phyloP scores from a whole-genome alignment of 441 rosid species.

The Pelargonium australe region DNA sequence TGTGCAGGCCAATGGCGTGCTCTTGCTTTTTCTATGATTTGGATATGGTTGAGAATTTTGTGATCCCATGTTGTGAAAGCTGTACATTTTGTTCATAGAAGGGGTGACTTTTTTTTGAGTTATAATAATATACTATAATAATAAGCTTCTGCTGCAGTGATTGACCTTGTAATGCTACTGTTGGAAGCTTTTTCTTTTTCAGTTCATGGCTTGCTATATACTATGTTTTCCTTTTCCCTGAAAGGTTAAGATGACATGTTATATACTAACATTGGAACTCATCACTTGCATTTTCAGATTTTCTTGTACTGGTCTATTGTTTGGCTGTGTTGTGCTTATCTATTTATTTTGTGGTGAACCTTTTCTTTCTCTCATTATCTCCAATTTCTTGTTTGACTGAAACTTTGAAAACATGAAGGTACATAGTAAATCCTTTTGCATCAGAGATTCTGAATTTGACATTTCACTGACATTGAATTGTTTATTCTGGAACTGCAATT shows the following conservation, averaged over 20 bases:
- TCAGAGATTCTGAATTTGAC: slow-evolving; percentile 63
- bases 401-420: slow-evolving; percentile 31
- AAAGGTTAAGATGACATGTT: not conserved
- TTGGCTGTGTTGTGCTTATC: slow-evolving; percentile 2
- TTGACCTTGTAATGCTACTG: not conserved
- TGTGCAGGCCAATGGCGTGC: slow-evolving; percentile 10
- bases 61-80: not conserved
- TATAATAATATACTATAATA: not conserved
- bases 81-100: not conserved
- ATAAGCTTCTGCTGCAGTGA: not conserved
- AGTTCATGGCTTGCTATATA: not conserved
- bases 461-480: slow-evolving; percentile 22
- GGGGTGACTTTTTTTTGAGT: not conserved
- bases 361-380: slow-evolving; percentile 20
- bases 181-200: not conserved
- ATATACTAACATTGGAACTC: not conserved
- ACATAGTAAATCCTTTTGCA: slow-evolving; percentile 32
- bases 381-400: slow-evolving; percentile 5
- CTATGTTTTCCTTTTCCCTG: slow-evolving; percentile 1
- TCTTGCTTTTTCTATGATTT: slow-evolving; percentile 12
- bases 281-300: slow-evolving; percentile 1
- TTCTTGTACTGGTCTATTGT: not conserved
- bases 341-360: not conserved
- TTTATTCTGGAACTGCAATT: not conserved
- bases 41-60: slow-evolving; percentile 1